These are phyloP conservation scores for Fusarium pseudonygamai DNA, from an alignment of 2,329 filamentous ascomycete species.

Conservation along the genomic window DNA sequence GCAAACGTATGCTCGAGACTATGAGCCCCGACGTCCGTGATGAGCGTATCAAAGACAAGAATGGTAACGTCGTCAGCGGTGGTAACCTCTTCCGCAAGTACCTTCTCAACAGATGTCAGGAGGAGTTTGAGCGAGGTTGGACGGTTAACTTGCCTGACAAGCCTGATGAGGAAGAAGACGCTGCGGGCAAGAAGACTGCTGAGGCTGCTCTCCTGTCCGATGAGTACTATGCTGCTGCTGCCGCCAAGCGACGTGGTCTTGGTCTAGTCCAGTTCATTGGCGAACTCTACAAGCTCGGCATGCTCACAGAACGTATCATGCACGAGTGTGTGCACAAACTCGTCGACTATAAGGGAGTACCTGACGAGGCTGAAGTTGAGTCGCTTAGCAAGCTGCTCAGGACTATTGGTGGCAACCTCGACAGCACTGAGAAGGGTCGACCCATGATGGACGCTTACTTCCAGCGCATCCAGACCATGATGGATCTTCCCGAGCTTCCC, in stretches of 20 bases:
- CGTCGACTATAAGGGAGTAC: slow-evolving; percentile 91
- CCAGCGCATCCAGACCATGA: slow-evolving; percentile 82
- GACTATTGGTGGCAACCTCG: slow-evolving; percentile 90
- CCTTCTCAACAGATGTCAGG: slow-evolving; percentile 96
- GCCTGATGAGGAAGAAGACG: slow-evolving; percentile 70
- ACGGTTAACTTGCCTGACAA: slow-evolving; percentile 81
- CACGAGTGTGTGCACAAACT: slow-evolving; percentile 98
- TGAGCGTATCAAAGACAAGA: slow-evolving; percentile 92
- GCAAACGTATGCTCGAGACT: slow-evolving; percentile 93
- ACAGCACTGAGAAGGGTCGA: slow-evolving; percentile 82
- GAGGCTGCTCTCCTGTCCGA: slow-evolving; percentile 90
- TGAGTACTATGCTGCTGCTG: slow-evolving; percentile 93
- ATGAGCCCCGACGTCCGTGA: slow-evolving; percentile 97
- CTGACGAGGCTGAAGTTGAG: slow-evolving; percentile 96
- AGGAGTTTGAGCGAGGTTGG: slow-evolving; percentile 99
- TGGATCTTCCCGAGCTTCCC: slow-evolving; percentile 80
- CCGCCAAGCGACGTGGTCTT: slow-evolving; percentile 94
- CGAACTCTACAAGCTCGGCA: slow-evolving; percentile 97
- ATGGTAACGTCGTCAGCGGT: slow-evolving; percentile 86
- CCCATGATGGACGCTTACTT: slow-evolving; percentile 96
- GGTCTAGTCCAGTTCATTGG: slow-evolving; percentile 99
- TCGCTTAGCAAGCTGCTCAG: slow-evolving; percentile 91
- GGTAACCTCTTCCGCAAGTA: slow-evolving; percentile 98
- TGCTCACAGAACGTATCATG: slow-evolving; percentile 99
- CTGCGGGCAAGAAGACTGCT: slow-evolving; percentile 61